Evolutionary conservation across 805 yeast genomes (phyloP), one percentile per base, ranked within the genome.

Genomic region (Sungouiella blattae): DNA sequence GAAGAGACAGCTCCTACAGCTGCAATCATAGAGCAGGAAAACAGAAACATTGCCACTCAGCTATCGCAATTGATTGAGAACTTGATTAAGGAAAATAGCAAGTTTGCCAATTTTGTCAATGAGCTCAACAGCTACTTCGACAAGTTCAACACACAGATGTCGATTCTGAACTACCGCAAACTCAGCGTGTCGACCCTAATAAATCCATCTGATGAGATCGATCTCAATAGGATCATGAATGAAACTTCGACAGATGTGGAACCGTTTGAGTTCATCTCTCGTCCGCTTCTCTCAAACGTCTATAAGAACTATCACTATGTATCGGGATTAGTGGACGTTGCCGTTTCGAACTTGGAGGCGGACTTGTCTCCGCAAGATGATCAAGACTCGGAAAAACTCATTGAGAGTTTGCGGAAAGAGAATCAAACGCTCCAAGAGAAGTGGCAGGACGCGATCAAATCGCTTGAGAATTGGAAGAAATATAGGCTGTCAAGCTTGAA

Each of bases 371-470:
- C 39, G 8, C 13, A 37, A 2, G 39, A 39, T 26, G 9, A 5
- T 25, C 42, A 34, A 6, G 41, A 41, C 15, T 47, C 41, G 15
- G 29, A 42, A 5, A 43, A 44, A 18, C 38, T 43, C 12, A 37
- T 57, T 25, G 41, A 47, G 23, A 50, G 50, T 32, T 50, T 65
- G 33, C 45, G 49, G 31, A 50, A 49, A n/a, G 71, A 68, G 33
- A 54, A 65, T 35, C 58, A 53, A 18, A 40, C 43, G 14, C 54
- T 65, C 32, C 52, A 52, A 11, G 47, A 52, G 25, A 67, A 63
- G 36, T 65, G 70, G 69, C 50, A 62, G 35, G 64, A 64, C 23
- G 69, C 73, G 0, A 50, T 63, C 37, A 53, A 52, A 30, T 60
- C 68, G 2, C 44, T 62, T 4, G 73, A 68, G 18, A 56, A 60